Evolutionary conservation across 2,329 filamentous ascomycete genomes (phyloP).

Genomic region (Penicillium sp.): DNA sequence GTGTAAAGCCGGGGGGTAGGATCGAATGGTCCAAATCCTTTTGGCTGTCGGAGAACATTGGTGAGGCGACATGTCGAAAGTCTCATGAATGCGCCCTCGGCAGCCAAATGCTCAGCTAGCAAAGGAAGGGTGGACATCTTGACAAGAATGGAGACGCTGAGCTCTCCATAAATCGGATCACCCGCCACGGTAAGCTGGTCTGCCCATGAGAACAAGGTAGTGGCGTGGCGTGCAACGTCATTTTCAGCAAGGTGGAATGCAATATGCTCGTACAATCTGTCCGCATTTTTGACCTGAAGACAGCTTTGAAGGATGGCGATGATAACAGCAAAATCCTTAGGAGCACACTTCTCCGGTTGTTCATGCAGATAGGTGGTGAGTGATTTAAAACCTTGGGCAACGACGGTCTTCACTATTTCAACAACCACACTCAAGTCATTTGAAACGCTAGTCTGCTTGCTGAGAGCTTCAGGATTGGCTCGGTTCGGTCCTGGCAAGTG

Average conservation of each 20-base stretch:
- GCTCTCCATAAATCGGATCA: constrained; percentile 87
- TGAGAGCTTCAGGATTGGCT: constrained; percentile 30
- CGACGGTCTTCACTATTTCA: constrained; percentile 71
- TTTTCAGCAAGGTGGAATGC: constrained; percentile 60
- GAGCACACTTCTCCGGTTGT: constrained; percentile 56
- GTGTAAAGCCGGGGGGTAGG: constrained; percentile 70
- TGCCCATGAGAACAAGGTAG: constrained; percentile 88
- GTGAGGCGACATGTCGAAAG: constrained; percentile 74
- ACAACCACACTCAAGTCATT: constrained; percentile 57
- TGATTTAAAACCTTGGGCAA: constrained; percentile 74
- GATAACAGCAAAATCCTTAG: constrained; percentile 78
- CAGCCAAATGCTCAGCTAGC: constrained; percentile 83
- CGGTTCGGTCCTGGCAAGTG: constrained; percentile 34
- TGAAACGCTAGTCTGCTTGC: constrained; percentile 34
- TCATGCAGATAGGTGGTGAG: constrained; percentile 79
- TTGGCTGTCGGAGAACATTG: constrained; percentile 62
- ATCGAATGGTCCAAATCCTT: constrained; percentile 72
- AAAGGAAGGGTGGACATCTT: constrained; percentile 75
- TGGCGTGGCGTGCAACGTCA: constrained; percentile 71
- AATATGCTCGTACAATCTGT: constrained; percentile 64
- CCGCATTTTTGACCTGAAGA: constrained; percentile 69
- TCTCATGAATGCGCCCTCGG: constrained; percentile 74
- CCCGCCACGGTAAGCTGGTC: constrained; percentile 70
- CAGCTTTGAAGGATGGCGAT: constrained; percentile 84
- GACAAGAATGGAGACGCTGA: constrained; percentile 82